Evolutionary conservation across 1,284 basidiomycete species (phyloP), one percentile per base, ranked within the genome.

Genomic region (Trametes pubescens): DNA sequence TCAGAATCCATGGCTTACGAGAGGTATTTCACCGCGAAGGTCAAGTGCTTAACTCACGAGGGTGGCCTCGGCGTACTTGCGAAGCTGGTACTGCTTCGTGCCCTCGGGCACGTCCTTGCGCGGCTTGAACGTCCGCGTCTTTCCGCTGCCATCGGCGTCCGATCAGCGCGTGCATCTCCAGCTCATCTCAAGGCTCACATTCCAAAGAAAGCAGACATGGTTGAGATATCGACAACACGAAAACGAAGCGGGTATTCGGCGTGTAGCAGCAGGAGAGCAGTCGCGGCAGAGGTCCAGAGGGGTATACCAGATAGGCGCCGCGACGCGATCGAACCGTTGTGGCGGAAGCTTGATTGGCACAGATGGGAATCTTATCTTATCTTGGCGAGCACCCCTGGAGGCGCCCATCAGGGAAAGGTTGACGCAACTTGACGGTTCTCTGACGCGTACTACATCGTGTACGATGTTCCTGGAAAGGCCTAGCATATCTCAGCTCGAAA

Each of bases 11-110:
- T 26, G 37, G 44, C 8, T 52, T 57, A 64, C 62, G 58, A 14
- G 55, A 29, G 22, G 51, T 18, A 43, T 56, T 18, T 14, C 13
- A 35, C 26, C 14, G 6, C 18, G 9, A 14, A 18, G n/a, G 29
- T 10, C 11, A 4, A 22, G 13, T 21, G 32, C 22, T 46, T 14
- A 26, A 69, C 85, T 72, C 76, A 97, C 96, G 75, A 99, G 82
- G 13, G 96, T 99, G 37, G 96, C 96, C 76, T 99, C 96, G 14
- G 96, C 96, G 77, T 98, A 98, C 78, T 97, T 96, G 76, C 96
- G 90, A 68, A 99, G 82, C 79, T 98, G 96, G 78, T 96, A 98
- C 76, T 98, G 96, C 78, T 97, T 98, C 37, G 96, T 97, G 44
- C 96, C 96, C 77, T 97, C 95, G 9, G 95, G 92, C 29, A 96